Evolutionary conservation across 2,329 filamentous ascomycete genomes (phyloP).

Genomic region (Tolypocladium amazonense): DNA sequence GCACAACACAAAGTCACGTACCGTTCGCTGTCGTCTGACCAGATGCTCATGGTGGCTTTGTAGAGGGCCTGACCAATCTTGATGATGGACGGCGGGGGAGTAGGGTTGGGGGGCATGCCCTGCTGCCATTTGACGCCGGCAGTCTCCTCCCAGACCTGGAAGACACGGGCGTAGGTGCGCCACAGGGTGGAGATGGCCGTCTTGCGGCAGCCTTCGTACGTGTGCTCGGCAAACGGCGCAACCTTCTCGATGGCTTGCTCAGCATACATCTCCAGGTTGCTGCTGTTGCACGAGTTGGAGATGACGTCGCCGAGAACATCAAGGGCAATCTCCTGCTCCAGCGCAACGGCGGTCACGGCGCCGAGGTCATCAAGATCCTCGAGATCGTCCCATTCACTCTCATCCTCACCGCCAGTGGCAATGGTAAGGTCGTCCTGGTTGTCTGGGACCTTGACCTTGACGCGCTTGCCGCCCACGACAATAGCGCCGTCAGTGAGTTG

Average conservation of each 20-base stretch:
- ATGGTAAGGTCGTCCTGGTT: conserved; percentile 44
- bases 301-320: conserved; percentile 93
- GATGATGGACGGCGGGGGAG: conserved; percentile 68
- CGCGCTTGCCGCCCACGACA: conserved; percentile 70
- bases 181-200: conserved; percentile 84
- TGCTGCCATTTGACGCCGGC: conserved; percentile 76
- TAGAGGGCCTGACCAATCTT: conserved; percentile 82
- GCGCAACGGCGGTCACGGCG: conserved; percentile 76
- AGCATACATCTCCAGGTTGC: conserved; percentile 66
- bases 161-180: conserved; percentile 87
- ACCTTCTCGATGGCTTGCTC: conserved; percentile 79
- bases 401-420: conserved; percentile 43
- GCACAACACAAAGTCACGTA: conserved; percentile 43
- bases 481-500: conserved; percentile 68
- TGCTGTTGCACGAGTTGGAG: conserved; percentile 70
- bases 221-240: conserved; percentile 72
- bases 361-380: conserved; percentile 77
- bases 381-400: conserved; percentile 45
- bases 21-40: conserved; percentile 88
- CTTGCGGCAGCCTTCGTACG: conserved; percentile 89
- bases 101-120: conserved; percentile 71
- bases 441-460: conserved; percentile 57
- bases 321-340: conserved; percentile 95
- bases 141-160: conserved; percentile 69
- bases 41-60: conserved; percentile 72